Conservation (phyloP, 2,329 filamentous ascomycete species). For the Coccinonectria pachysandricola region DNA sequence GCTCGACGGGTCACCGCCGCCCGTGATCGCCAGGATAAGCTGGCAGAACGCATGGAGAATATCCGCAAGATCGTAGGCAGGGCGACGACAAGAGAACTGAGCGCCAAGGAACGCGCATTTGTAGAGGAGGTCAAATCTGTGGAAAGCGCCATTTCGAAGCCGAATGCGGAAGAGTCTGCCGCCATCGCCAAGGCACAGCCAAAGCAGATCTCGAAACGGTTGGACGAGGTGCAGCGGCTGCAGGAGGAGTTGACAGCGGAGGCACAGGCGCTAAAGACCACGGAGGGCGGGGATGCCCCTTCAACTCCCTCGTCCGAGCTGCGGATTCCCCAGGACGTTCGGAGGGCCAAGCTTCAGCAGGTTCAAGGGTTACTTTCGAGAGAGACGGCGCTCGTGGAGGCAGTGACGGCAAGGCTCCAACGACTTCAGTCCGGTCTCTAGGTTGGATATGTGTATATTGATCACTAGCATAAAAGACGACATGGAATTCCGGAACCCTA, state of each 20-base stretch:
- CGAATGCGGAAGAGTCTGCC: conserved; percentile 19
- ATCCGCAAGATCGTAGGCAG: conserved; percentile 37
- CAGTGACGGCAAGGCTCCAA: conserved; percentile 51
- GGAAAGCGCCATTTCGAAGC: conserved; percentile 37
- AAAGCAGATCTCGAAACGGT: conserved; percentile 44
- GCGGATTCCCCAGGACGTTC: conserved; percentile 48
- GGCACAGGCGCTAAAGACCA: conserved; percentile 33
- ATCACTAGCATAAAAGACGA: conserved; percentile 6
- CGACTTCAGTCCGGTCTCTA: conserved; percentile 40
- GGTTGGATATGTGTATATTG: too few species aligned
- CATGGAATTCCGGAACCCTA: not conserved
- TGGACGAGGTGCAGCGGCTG: conserved; percentile 45
- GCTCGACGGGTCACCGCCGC: conserved; percentile 47
- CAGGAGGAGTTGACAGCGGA: conserved; percentile 44
- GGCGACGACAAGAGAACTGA: conserved; percentile 31
- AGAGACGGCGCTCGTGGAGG: conserved; percentile 59
- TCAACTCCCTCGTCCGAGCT: conserved; percentile 29
- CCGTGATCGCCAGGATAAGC: conserved; percentile 43
- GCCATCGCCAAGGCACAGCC: conserved; percentile 25
- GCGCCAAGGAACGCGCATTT: conserved; percentile 35
- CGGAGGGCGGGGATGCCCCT: conserved; percentile 15
- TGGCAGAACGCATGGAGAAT: conserved; percentile 49
- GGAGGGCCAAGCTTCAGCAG: conserved; percentile 52
- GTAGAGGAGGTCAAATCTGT: conserved; percentile 41
- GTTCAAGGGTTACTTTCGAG: conserved; percentile 54